Percentiles rank a stretch among this genome's conserved stretches.
Evolutionary conservation across 257 asterid genomes (phyloP).

Genomic region (Solanum sitiens): DNA sequence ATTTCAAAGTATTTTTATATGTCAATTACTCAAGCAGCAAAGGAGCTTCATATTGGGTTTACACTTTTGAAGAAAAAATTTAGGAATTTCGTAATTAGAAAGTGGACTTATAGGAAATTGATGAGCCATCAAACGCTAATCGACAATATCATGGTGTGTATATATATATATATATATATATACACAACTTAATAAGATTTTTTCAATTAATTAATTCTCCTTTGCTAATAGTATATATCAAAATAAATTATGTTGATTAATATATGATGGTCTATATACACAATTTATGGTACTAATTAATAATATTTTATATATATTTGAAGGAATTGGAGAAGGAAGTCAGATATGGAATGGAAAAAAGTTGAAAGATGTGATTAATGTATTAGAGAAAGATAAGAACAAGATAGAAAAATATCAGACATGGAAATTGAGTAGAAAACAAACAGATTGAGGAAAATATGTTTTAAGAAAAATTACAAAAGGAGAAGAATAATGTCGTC

Average conservation of each 20-base stretch:
- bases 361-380: constrained; percentile 1
- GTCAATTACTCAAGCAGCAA: constrained; percentile 78
- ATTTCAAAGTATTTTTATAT: constrained; percentile 59
- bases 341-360: constrained; percentile 2
- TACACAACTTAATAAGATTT: background rate
- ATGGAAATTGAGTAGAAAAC: constrained; percentile 43
- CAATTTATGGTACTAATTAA: too few relatives aligned
- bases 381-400: constrained; percentile 34
- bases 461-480: constrained; percentile 5
- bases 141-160: constrained; percentile 31
- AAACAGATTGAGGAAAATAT: constrained; percentile 42
- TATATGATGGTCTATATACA: too few relatives aligned
- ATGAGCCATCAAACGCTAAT: constrained; percentile 81
- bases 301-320: too few relatives aligned
- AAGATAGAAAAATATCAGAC: constrained; percentile 35
- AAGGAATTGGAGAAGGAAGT: constrained; percentile 43
- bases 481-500: constrained; percentile 29
- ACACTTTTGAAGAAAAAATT: constrained; percentile 82
- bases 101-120: constrained; percentile 90
- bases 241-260: too few relatives aligned
- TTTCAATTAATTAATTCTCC: too few relatives aligned
- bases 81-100: constrained; percentile 57
- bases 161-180: too few relatives aligned
- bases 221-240: too few relatives aligned
- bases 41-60: constrained; percentile 60